Percentiles rank a stretch among this genome's conserved stretches.
phyloP scores from a whole-genome alignment of 2,329 filamentous ascomycete species.

The Apiospora koreana region DNA sequence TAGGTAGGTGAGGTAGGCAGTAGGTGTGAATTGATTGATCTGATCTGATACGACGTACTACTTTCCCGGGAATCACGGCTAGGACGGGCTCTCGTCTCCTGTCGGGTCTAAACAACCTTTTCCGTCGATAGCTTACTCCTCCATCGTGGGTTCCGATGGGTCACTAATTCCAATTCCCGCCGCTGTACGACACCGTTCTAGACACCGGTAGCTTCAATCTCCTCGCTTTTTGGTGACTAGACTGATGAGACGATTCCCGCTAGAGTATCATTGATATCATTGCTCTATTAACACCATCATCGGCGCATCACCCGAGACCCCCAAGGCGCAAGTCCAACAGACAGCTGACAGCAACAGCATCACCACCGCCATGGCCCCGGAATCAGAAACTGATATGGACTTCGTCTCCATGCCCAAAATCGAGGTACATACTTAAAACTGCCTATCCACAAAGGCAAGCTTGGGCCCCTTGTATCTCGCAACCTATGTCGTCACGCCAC shows the following conservation, averaged over 20 bases:
- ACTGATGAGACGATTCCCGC: neutral
- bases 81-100: neutral
- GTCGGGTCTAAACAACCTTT: neutral
- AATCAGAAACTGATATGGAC: constrained; percentile 33
- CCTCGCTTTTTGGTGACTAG: neutral
- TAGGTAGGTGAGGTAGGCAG: neutral
- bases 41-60: neutral
- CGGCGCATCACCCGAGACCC: neutral
- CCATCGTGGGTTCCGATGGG: neutral
- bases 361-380: neutral
- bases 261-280: neutral
- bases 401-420: constrained; percentile 56
- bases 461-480: neutral
- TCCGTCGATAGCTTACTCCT: constrained; percentile 1
- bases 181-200: too few species aligned
- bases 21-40: neutral
- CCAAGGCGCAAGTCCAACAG: neutral
- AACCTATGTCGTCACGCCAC: constrained; percentile 2
- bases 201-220: neutral
- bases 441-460: constrained; percentile 5
- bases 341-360: neutral
- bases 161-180: neutral
- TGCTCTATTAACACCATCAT: neutral
- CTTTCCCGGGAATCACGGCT: constrained; percentile 1
- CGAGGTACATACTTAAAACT: constrained; percentile 40